Evolutionary conservation across 305 asterid species (phyloP), one percentile per base, ranked within the genome.

Genomic region (Fraxinus platypoda): DNA sequence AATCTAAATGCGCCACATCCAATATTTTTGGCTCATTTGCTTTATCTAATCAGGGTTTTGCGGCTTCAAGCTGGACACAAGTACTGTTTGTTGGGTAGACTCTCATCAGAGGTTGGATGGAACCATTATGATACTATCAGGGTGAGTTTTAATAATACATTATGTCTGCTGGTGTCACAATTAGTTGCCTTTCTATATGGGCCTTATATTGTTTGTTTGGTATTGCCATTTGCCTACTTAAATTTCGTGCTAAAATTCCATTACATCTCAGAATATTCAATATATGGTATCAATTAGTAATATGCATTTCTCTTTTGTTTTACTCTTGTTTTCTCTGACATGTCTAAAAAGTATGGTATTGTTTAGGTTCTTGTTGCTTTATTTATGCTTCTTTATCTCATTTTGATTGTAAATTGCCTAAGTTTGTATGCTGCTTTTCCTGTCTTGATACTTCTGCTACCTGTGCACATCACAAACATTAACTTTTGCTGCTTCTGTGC

Each of bases 21-120:
- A 3, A 62, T 71, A 12, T 81, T 74, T 52, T 7, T 9, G 59
- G 31, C 81, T 59, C 31, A 64, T 77, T 78, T 6, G 11, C 1
- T 12, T 30, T 78, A 52, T 30, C n/a, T 62, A 38, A 33, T n/a
- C 75, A 96, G 98, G 97, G 99, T 96, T 46, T 84, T 96, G 96
- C 92, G 99, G 90, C 95, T 96, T 68, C 97, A 93, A 85, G 98
- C 98, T 13, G 97, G 99, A 11, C 99, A 94, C 83, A 95, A 94
- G 52, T 95, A 96, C 86, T 96, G 99, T 81, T 81, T 96, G 85
- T 78, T 96, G 92, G 99, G 99, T 17, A 88, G 91, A 89, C 97
- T 96, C 26, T 96, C 99, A 70, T 91, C 99, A 2, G 99, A 96
- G 86, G 99, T 96, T 26, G 99, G 99, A 83, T 96, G 99, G 99